Conservation (phyloP, 306 rosid genomes). For the Casuarina cunninghamiana region DNA sequence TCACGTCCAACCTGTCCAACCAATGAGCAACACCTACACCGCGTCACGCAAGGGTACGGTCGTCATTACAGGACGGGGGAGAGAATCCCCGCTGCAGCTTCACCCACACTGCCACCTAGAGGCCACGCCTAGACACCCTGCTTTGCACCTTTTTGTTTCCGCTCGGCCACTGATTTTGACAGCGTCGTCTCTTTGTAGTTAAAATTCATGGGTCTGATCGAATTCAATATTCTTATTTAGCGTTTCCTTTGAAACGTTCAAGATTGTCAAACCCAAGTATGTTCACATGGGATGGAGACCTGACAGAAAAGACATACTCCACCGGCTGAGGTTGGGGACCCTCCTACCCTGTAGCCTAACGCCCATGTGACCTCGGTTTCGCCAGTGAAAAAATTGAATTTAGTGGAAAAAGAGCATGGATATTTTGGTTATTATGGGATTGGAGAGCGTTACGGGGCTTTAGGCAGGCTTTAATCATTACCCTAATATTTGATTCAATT, state of each 20-base stretch:
- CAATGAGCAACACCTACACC: not conserved
- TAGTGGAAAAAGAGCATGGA: too few relatives aligned
- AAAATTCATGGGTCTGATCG: too few relatives aligned
- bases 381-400: too few relatives aligned
- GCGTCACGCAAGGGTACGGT: slow-evolving; percentile 32
- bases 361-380: too few relatives aligned
- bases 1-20: not conserved
- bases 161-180: too few relatives aligned
- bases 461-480: not conserved
- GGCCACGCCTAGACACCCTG: not conserved
- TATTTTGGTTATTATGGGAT: too few relatives aligned
- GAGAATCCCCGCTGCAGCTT: not conserved
- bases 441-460: not conserved
- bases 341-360: not conserved
- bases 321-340: not conserved
- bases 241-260: not conserved
- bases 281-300: not conserved
- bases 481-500: not conserved
- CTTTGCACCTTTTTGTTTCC: too few relatives aligned
- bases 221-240: too few relatives aligned
- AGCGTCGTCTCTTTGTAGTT: too few relatives aligned
- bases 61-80: not conserved
- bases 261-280: not conserved
- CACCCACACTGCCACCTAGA: not conserved
- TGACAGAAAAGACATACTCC: not conserved